A percentile compares a stretch with the other conserved stretches of the same genome.
Conservation (phyloP, 306 rosid species). For the Vigna nakashimae region DNA sequence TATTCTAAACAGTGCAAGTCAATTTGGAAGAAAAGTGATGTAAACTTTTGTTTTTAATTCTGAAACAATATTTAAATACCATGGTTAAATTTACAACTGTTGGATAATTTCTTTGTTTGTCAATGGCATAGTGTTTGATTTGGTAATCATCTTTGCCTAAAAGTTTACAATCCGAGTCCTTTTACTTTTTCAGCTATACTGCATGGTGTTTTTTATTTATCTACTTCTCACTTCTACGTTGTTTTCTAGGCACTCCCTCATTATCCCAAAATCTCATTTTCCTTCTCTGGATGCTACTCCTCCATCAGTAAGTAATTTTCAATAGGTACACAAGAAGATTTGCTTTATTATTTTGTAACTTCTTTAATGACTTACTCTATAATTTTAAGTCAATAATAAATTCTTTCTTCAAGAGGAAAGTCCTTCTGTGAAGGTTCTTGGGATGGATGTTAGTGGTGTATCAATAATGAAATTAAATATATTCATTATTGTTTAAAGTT, state of each 20-base stretch:
- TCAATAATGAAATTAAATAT: background rate
- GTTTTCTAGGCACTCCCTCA: slow-evolving; percentile 86
- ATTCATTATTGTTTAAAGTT: slow-evolving; percentile 3
- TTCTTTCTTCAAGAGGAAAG: slow-evolving; percentile 32
- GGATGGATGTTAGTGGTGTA: slow-evolving; percentile 19
- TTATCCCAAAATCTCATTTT: slow-evolving; percentile 90
- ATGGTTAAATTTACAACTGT: background rate
- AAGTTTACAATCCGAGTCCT: slow-evolving; percentile 24
- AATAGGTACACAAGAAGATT: slow-evolving; percentile 38
- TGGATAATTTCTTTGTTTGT: slow-evolving; percentile 12
- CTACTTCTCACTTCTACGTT: slow-evolving; percentile 37
- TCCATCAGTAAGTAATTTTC: slow-evolving; percentile 74
- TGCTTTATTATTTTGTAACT: slow-evolving; percentile 10
- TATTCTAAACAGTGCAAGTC: slow-evolving; percentile 18
- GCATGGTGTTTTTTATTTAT: slow-evolving; percentile 26
- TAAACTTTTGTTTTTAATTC: background rate
- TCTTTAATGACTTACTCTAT: slow-evolving; percentile 2
- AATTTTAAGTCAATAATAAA: slow-evolving; percentile 17
- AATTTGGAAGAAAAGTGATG: slow-evolving; percentile 6
- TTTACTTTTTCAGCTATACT: slow-evolving; percentile 22
- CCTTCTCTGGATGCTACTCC: slow-evolving; percentile 90
- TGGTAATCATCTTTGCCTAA: slow-evolving; percentile 23
- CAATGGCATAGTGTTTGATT: slow-evolving; percentile 9
- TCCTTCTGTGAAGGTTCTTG: slow-evolving; percentile 13
- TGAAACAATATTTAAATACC: slow-evolving; percentile 22